A percentile compares a stretch with the other conserved stretches of the same genome.
phyloP scores from a whole-genome alignment of 177 flowering plant species.

The Vitis hybrid region DNA sequence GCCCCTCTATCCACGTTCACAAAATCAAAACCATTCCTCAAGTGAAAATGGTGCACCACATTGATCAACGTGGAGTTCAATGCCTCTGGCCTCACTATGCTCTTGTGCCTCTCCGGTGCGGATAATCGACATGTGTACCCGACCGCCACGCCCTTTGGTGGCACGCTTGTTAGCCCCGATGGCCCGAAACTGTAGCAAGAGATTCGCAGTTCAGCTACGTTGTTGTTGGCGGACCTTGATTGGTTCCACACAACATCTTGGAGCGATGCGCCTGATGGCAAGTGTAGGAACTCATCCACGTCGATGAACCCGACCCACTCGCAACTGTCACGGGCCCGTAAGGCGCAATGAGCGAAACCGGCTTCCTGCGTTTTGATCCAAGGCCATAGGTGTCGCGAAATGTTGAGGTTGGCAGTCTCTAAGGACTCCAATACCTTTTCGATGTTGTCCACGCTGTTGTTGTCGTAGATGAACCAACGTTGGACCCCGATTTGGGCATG shows the following conservation, averaged over 20 bases:
- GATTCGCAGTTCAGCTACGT: constrained; percentile 47
- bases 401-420: constrained; percentile 20
- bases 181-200: constrained; percentile 78
- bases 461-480: constrained; percentile 74
- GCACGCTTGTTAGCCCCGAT: constrained; percentile 51
- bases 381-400: constrained; percentile 65
- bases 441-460: constrained; percentile 63
- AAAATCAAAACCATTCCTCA: constrained; percentile 36
- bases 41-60: constrained; percentile 83
- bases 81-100: constrained; percentile 68
- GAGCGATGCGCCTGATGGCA: constrained; percentile 29
- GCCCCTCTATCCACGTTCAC: constrained; percentile 30
- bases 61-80: constrained; percentile 58
- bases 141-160: constrained; percentile 55
- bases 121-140: constrained; percentile 76
- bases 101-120: constrained; percentile 74
- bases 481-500: constrained; percentile 60
- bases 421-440: constrained; percentile 32
- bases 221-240: constrained; percentile 2
- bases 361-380: constrained; percentile 94
- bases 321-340: constrained; percentile 53
- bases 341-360: constrained; percentile 81
- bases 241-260: constrained; percentile 34
- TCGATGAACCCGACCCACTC: constrained; percentile 87
- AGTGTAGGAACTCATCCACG: constrained; percentile 77